Conservation (phyloP, 345 rosid species). For the Mallotus nudiflorus region DNA sequence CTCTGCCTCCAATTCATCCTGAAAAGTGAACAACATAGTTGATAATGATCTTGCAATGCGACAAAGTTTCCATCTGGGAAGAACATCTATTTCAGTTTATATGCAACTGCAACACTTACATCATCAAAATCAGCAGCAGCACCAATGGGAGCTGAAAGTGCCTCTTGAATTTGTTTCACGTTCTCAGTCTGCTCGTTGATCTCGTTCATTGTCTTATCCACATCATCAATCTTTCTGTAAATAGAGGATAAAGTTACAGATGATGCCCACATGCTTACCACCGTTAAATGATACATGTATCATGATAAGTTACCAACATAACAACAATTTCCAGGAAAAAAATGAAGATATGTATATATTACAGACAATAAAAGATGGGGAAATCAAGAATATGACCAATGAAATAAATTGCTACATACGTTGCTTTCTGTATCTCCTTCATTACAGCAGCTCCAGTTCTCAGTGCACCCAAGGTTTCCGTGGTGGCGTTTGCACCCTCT, state of each 20-base stretch:
- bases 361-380: not conserved
- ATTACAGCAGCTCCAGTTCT: constrained; percentile 83
- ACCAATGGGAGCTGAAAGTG: constrained; percentile 75
- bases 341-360: not conserved
- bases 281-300: no score
- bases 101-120: constrained; percentile 34
- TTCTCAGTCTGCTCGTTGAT: constrained; percentile 89
- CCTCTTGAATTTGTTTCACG: constrained; percentile 94
- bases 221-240: constrained; percentile 78
- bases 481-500: constrained; percentile 89
- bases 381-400: not conserved
- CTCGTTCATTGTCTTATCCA: constrained; percentile 87
- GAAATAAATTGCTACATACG: constrained; percentile 44
- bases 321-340: no score
- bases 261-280: not conserved
- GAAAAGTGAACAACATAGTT: constrained; percentile 15
- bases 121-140: constrained; percentile 84
- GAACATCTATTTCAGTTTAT: not conserved
- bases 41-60: not conserved
- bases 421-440: constrained; percentile 95
- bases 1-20: constrained; percentile 96
- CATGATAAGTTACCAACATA: no score
- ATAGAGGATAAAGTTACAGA: not conserved
- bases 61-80: not conserved
- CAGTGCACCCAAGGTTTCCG: constrained; percentile 83